Base-by-base conservation (phyloP, 2,329 filamentous ascomycete species). In the Aspergillus sp. region DNA sequence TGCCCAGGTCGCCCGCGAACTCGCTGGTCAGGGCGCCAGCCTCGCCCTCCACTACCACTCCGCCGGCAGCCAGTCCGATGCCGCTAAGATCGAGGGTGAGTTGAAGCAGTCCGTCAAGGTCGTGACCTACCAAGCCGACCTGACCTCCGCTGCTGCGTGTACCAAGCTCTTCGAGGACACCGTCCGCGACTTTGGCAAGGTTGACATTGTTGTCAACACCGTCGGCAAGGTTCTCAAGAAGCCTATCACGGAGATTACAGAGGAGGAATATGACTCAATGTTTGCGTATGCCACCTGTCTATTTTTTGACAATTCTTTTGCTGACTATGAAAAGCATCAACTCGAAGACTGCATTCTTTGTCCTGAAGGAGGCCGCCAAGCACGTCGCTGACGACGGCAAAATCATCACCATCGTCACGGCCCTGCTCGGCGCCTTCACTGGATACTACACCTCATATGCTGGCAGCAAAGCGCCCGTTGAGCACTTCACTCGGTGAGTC, bases 401-500 rank as follows among this genome's bases (percentile, higher is more conserved):
- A 68, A 73, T 80, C 58, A 76, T 80, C 66, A 78, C 74, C 41
- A 76, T 78, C 44, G 75, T 79, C 32, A 80, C 78, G 2, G 72
- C 76, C 1, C 69, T 80, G 44, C 70, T 80, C 5, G 77, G 73
- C 11, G 78, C 77, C n/a, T 80, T 79, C 55, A 80, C 76, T 0
- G 74, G 76, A 34, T 71, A 68, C 59, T 80, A 80, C 59, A 80
- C 77, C 1, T 76, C 74, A 0, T 80, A 81, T 50, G 77, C 77
- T 24, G 78, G 77, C 13, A 76, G 81, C 52, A 87, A 87, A 64
- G 83, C 83, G 34, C 81, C 84, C 3, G 78, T 87, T 38, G 83
- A 87, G 68, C 81, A 85, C 68, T 80, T 86, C 72, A 81, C 79
- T 3, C 78, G 83, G 72, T 67, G 77, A 72, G 63, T 72, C 15